These are phyloP conservation scores for Penicillium sp. DNA, from an alignment of 2,329 filamentous ascomycete genomes.

Conservation along the genomic window DNA sequence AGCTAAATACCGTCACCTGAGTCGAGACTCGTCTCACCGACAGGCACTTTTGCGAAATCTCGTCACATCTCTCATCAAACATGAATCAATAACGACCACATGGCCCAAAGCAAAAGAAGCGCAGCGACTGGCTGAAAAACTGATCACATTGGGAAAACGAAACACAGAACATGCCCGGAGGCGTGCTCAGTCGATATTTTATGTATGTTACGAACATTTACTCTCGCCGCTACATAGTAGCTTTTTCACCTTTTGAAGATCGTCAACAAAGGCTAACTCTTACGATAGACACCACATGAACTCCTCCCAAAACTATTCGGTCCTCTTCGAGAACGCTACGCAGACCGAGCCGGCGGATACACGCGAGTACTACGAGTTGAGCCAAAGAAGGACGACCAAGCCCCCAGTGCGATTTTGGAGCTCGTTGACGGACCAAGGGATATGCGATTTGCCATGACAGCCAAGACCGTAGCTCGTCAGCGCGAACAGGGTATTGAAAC, in stretches of 20 bases:
- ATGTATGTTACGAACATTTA: slow-evolving; percentile 59
- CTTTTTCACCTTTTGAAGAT: too few species aligned
- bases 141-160: slow-evolving; percentile 90
- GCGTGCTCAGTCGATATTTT: slow-evolving; percentile 77
- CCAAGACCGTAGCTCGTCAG: slow-evolving; percentile 69
- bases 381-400: slow-evolving; percentile 82
- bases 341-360: slow-evolving; percentile 78
- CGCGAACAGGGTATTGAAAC: slow-evolving; percentile 50
- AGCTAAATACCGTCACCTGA: slow-evolving; percentile 84
- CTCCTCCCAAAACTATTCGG: slow-evolving; percentile 81
- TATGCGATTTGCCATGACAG: slow-evolving; percentile 91
- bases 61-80: slow-evolving; percentile 87
- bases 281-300: slow-evolving; percentile 35
- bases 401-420: slow-evolving; percentile 83
- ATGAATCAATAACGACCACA: slow-evolving; percentile 92
- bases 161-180: slow-evolving; percentile 78
- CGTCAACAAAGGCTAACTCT: too few species aligned
- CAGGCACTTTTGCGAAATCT: slow-evolving; percentile 92
- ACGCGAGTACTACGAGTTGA: slow-evolving; percentile 92
- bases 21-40: slow-evolving; percentile 79
- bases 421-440: slow-evolving; percentile 92
- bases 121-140: slow-evolving; percentile 85
- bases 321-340: slow-evolving; percentile 74
- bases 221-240: too few species aligned
- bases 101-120: slow-evolving; percentile 97